phyloP scores from a whole-genome alignment of 1,139 yeast genomes.

The Diutina ranongensis region DNA sequence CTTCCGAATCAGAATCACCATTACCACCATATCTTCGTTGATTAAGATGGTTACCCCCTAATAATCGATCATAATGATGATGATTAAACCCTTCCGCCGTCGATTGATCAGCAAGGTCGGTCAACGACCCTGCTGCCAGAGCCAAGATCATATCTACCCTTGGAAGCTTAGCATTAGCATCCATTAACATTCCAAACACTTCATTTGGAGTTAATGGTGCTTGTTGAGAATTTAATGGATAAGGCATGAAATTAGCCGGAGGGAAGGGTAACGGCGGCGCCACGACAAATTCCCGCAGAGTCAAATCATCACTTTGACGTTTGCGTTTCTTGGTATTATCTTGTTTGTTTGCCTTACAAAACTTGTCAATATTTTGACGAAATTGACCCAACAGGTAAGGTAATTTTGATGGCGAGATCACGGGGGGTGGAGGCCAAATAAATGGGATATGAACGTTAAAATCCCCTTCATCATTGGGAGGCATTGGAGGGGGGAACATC shows the following conservation, averaged over 20 bases:
- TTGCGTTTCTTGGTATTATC: neutral
- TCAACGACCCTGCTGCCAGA: conserved; percentile 37
- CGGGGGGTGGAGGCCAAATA: conserved; percentile 8
- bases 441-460: conserved; percentile 2
- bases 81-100: conserved; percentile 19
- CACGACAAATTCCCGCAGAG: neutral
- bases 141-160: conserved; percentile 38
- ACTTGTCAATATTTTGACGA: neutral
- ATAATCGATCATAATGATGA: neutral
- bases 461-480: conserved; percentile 8
- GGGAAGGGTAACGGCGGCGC: conserved; percentile 40
- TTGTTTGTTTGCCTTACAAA: too few relatives aligned
- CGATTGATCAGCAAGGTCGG: conserved; percentile 27
- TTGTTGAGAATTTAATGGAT: conserved; percentile 27
- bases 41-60: neutral
- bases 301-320: neutral
- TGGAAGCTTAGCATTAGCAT: conserved; percentile 28
- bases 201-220: conserved; percentile 26
- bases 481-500: conserved; percentile 30
- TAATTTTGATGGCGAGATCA: neutral
- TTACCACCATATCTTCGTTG: neutral
- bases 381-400: neutral
- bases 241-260: conserved; percentile 39
- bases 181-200: conserved; percentile 25
- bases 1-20: neutral